Conservation (phyloP, 352 stramenopile genomes). For the Globisporangium canariense region DNA sequence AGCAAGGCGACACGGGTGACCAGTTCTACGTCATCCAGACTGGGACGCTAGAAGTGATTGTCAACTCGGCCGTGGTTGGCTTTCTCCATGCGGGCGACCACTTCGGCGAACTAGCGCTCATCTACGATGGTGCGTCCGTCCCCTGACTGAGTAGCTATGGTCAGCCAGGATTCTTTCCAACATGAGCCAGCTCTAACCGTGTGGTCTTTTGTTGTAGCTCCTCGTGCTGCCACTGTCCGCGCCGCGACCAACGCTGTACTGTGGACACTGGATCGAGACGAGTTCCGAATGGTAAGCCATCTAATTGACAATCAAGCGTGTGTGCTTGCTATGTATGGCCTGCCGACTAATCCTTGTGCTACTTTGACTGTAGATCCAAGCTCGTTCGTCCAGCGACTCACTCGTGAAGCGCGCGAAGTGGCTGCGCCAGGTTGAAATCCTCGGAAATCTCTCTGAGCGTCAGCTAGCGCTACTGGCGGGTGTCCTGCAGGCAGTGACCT, state of each 20-base stretch:
- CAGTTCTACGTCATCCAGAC: slow-evolving; percentile 89
- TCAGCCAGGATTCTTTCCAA: too few relatives aligned
- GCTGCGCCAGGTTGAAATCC: slow-evolving; percentile 69
- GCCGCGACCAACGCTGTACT: slow-evolving; percentile 86
- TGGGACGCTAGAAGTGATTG: slow-evolving; percentile 64
- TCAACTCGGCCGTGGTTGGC: slow-evolving; percentile 56
- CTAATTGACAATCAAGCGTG: neutral
- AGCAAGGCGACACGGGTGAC: slow-evolving; percentile 89
- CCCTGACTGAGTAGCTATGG: too few relatives aligned
- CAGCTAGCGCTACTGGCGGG: slow-evolving; percentile 66
- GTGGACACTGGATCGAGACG: slow-evolving; percentile 87
- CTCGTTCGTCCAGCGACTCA: slow-evolving; percentile 69
- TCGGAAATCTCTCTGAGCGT: slow-evolving; percentile 58
- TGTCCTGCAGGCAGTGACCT: slow-evolving; percentile 57
- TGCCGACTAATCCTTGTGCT: neutral
- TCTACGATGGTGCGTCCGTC: slow-evolving; percentile 58
- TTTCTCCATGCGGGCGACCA: slow-evolving; percentile 55
- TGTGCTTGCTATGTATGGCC: neutral
- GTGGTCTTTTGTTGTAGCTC: slow-evolving; percentile 37
- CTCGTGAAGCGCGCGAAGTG: slow-evolving; percentile 71
- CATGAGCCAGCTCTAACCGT: too few relatives aligned
- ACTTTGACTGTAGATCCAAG: slow-evolving; percentile 42
- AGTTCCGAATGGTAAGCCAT: slow-evolving; percentile 67
- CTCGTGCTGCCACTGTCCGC: slow-evolving; percentile 88
- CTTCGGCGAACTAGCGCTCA: slow-evolving; percentile 91